Percentiles rank a stretch among this genome's conserved stretches.
These are phyloP conservation scores for Cytospora piceicola DNA, from an alignment of 2,329 filamentous ascomycete genomes.

Conservation along the genomic window DNA sequence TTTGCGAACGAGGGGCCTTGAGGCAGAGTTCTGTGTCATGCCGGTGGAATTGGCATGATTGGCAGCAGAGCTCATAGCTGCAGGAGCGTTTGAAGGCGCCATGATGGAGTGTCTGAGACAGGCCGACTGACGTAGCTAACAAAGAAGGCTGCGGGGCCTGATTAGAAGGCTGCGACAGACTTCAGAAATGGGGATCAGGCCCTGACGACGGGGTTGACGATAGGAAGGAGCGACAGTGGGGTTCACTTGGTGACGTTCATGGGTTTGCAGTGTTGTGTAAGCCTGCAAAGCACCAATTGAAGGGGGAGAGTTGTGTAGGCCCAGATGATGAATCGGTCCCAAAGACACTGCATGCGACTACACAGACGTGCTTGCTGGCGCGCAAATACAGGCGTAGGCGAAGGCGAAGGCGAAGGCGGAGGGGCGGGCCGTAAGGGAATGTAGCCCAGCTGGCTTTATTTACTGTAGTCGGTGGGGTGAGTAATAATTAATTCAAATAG, in stretches of 20 bases:
- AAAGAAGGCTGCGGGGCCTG: constrained; percentile 16
- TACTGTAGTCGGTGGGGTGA: neutral
- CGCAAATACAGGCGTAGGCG: constrained; percentile 11
- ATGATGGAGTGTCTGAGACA: constrained; percentile 17
- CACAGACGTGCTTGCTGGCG: neutral
- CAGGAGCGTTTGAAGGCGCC: constrained; percentile 24
- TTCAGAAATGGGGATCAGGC: constrained; percentile 18
- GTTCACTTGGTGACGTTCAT: constrained; percentile 7
- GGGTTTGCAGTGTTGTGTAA: neutral
- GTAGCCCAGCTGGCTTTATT: neutral
- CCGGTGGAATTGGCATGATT: constrained; percentile 7
- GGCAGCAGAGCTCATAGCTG: constrained; percentile 1
- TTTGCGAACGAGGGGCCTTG: constrained; percentile 18
- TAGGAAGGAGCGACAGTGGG: constrained; percentile 19
- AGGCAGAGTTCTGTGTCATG: constrained; percentile 13
- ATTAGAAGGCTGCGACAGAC: constrained; percentile 21
- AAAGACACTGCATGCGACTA: constrained; percentile 1
- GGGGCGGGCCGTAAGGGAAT: constrained; percentile 1
- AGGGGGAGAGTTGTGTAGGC: neutral
- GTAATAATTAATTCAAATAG: neutral
- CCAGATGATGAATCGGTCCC: neutral
- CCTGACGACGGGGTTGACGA: constrained; percentile 16
- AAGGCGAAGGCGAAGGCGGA: constrained; percentile 1
- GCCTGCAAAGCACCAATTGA: neutral
- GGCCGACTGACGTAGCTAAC: constrained; percentile 9